These are phyloP conservation scores for Chalciporus pseudorubinellus DNA, from an alignment of 768 basidiomycete genomes.

Conservation along the genomic window DNA sequence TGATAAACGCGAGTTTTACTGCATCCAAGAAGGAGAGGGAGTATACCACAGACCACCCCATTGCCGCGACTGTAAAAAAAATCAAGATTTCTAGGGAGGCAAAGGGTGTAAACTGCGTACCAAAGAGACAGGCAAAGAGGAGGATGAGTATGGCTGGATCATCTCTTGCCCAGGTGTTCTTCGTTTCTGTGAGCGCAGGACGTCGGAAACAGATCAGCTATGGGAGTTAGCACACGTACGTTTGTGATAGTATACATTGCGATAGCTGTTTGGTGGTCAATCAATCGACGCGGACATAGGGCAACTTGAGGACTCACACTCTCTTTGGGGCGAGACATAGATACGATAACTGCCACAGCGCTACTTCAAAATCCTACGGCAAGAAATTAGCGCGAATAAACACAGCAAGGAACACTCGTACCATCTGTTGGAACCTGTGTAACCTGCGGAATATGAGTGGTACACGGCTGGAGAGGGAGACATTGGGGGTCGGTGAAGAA, in stretches of 20 bases:
- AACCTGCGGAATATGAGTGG: conserved; percentile 80
- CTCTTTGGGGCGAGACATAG: conserved; percentile 87
- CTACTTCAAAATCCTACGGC: conserved; percentile 89
- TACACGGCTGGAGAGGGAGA: conserved; percentile 49
- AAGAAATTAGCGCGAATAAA: not conserved
- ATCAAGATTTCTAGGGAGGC: not conserved
- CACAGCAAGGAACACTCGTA: conserved; percentile 28
- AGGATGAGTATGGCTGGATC: conserved; percentile 94
- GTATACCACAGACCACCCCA: conserved; percentile 87
- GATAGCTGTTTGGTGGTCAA: conserved; percentile 55
- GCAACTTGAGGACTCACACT: conserved; percentile 57
- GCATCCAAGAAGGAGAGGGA: conserved; percentile 55
- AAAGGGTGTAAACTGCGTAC: conserved; percentile 35
- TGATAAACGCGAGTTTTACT: conserved; percentile 65
- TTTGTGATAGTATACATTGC: conserved; percentile 97
- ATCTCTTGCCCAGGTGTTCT: conserved; percentile 97
- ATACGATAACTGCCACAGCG: conserved; percentile 94
- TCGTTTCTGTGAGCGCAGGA: conserved; percentile 74
- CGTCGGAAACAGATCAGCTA: not conserved
- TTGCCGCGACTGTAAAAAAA: conserved; percentile 58
- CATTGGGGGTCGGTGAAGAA: conserved; percentile 10
- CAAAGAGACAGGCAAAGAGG: conserved; percentile 71
- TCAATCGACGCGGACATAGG: not conserved
- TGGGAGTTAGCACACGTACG: conserved; percentile 48
- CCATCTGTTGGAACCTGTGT: conserved; percentile 87